These are phyloP conservation scores for Ophiostoma perfectum DNA, from an alignment of 2,329 filamentous ascomycete species.

Conservation along the genomic window DNA sequence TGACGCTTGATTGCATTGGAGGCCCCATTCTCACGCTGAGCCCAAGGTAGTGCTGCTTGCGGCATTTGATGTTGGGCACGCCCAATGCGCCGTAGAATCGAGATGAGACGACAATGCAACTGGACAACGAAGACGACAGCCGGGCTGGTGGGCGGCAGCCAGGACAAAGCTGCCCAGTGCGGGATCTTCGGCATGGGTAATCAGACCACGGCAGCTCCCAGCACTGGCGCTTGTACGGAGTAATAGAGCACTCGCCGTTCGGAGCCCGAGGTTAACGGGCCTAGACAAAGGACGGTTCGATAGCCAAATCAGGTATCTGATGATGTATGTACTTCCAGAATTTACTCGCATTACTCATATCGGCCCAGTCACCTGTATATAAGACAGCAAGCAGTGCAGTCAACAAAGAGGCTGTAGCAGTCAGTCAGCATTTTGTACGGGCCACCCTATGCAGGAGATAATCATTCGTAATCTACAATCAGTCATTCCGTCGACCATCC, in stretches of 20 bases:
- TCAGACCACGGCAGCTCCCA: constrained; percentile 15
- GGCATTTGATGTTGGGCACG: background rate
- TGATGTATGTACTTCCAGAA: no score
- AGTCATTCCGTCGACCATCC: no score
- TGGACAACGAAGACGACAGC: background rate
- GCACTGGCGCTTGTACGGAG: constrained; percentile 4
- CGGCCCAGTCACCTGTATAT: no score
- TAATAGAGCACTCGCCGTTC: background rate
- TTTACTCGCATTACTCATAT: no score
- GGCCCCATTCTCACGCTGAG: background rate
- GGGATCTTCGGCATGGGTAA: constrained; percentile 15
- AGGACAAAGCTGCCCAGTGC: background rate
- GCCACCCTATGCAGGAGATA: no score
- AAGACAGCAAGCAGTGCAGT: no score
- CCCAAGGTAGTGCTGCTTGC: background rate
- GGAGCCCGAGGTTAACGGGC: no score
- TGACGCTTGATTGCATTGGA: background rate
- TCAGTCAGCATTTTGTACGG: no score
- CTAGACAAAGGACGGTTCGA: background rate
- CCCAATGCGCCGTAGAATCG: background rate
- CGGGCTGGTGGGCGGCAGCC: background rate
- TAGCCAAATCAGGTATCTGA: background rate
- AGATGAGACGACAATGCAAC: constrained; percentile 7
- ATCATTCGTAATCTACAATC: no score
- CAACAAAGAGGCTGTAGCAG: no score